A percentile compares a stretch with the other conserved stretches of the same genome.
These are phyloP conservation scores for Gynandropsis gynandra DNA, from an alignment of 345 rosid species.

Conservation along the genomic window DNA sequence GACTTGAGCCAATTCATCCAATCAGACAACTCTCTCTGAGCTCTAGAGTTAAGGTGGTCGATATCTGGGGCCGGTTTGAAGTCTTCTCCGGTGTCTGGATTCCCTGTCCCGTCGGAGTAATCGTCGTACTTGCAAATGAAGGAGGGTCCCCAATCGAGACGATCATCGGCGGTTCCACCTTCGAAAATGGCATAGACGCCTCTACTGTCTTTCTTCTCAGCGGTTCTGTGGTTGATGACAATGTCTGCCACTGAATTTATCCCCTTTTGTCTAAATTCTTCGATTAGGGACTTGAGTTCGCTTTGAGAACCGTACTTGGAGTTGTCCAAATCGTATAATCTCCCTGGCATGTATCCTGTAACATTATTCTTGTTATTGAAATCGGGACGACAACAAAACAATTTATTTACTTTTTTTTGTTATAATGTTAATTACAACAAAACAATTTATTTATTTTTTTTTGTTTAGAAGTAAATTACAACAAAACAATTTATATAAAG, in stretches of 20 bases:
- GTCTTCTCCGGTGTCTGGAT: constrained; percentile 52
- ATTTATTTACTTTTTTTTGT: no score
- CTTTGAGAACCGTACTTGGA: constrained; percentile 63
- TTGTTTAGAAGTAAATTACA: no score
- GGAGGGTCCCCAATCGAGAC: constrained; percentile 85
- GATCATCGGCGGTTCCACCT: constrained; percentile 73
- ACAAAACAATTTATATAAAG: no score
- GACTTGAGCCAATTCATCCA: constrained; percentile 92
- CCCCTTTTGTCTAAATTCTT: constrained; percentile 41
- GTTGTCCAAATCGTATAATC: constrained; percentile 62
- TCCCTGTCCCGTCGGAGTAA: constrained; percentile 54
- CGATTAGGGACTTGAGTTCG: constrained; percentile 47
- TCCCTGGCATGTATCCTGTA: constrained; percentile 82
- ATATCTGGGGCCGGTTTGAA: constrained; percentile 65
- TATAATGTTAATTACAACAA: no score
- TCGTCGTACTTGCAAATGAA: constrained; percentile 51
- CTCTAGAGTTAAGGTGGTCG: constrained; percentile 67
- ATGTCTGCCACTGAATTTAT: constrained; percentile 75
- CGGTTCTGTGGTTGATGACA: constrained; percentile 83
- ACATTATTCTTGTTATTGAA: background rate
- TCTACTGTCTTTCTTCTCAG: constrained; percentile 52
- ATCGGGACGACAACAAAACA: no score
- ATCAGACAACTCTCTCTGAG: constrained; percentile 57
- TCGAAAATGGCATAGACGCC: constrained; percentile 66
- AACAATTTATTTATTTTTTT: no score